phyloP scores from a whole-genome alignment of 2,329 filamentous ascomycete genomes.

The Emergomyces africanus region DNA sequence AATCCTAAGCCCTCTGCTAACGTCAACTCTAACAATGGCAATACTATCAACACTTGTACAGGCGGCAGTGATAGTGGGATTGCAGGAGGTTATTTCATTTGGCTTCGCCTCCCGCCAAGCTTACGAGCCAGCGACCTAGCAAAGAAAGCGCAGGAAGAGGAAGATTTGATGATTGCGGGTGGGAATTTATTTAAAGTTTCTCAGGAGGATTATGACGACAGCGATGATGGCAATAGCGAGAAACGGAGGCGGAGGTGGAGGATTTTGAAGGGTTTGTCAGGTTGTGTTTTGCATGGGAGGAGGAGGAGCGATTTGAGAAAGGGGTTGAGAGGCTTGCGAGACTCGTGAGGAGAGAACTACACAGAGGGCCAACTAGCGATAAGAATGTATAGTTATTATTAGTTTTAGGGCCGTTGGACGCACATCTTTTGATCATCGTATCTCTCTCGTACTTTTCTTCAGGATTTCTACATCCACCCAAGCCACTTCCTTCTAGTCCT shows the following conservation, averaged over 20 bases:
- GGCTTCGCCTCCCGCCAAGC: conserved; percentile 51
- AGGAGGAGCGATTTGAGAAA: conserved; percentile 51
- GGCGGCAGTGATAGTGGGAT: conserved; percentile 27
- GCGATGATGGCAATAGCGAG: not conserved
- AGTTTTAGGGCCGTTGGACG: not conserved
- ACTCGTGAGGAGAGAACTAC: conserved; percentile 27
- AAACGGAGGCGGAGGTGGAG: conserved; percentile 31
- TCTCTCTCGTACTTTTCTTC: not conserved
- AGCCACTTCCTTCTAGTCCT: no score
- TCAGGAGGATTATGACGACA: conserved; percentile 20
- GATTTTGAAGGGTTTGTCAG: conserved; percentile 50
- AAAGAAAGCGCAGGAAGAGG: conserved; percentile 44
- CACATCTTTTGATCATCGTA: not conserved
- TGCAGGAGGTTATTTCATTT: conserved; percentile 78
- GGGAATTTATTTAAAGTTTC: conserved; percentile 59
- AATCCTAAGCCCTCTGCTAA: conserved; percentile 7
- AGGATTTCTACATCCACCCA: not conserved
- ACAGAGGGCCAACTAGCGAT: not conserved
- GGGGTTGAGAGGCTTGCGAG: conserved; percentile 51
- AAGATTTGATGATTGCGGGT: conserved; percentile 54
- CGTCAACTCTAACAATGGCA: not conserved
- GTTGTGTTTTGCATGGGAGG: conserved; percentile 62
- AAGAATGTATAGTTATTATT: not conserved
- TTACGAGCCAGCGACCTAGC: conserved; percentile 46
- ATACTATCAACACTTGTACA: not conserved